These are phyloP conservation scores for Anaeromyces robustus DNA, from an alignment of 192 early-diverging fungal species.

Conservation along the genomic window DNA sequence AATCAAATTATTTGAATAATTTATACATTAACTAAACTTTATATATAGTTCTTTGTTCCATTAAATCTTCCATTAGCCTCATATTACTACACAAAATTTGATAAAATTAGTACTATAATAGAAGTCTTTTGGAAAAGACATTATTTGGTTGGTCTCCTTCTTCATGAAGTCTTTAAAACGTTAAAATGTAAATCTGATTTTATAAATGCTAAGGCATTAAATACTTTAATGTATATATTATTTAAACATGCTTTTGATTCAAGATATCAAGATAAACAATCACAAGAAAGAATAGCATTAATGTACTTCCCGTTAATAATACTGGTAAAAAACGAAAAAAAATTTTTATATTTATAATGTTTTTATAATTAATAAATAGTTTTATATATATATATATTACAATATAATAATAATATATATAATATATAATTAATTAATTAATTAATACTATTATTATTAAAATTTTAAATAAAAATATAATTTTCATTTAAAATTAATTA, in stretches of 20 bases:
- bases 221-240: background rate
- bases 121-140: background rate
- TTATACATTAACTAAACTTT: too few relatives aligned
- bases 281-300: background rate
- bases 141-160: background rate
- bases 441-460: too few relatives aligned
- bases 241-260: background rate
- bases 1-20: too few relatives aligned
- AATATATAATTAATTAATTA: too few relatives aligned
- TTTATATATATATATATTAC: too few relatives aligned
- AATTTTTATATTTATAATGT: too few relatives aligned
- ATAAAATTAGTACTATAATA: background rate
- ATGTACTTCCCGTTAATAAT: background rate
- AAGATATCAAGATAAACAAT: background rate
- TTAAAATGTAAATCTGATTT: background rate
- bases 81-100: background rate
- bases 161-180: background rate
- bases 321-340: background rate
- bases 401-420: too few relatives aligned
- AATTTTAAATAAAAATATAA: too few relatives aligned
- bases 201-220: background rate
- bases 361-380: too few relatives aligned
- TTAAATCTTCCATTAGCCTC: background rate
- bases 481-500: too few relatives aligned
- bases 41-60: background rate